These are phyloP conservation scores for Pseudonitzschia multiseries DNA, from an alignment of 108 stramenopile species.

Conservation along the genomic window DNA sequence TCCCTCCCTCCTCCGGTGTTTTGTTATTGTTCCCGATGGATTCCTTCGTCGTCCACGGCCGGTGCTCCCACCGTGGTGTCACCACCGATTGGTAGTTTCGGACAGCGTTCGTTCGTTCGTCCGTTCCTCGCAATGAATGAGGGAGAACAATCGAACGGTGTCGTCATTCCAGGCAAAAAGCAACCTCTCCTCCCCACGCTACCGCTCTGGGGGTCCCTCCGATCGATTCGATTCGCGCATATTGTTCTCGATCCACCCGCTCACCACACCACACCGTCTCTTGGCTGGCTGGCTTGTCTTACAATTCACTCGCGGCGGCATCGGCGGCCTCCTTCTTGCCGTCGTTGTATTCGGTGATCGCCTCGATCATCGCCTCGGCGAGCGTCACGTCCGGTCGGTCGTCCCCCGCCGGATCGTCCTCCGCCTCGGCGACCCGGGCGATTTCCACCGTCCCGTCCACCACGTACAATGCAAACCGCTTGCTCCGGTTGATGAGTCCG, in stretches of 20 bases:
- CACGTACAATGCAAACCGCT: slow-evolving; percentile 66
- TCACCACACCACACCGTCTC: too few species aligned
- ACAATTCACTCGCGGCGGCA: background rate
- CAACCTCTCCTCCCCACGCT: too few species aligned
- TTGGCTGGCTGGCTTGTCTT: too few species aligned
- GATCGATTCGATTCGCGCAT: too few species aligned
- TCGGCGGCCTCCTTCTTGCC: background rate
- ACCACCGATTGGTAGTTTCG: background rate
- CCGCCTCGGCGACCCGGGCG: slow-evolving; percentile 52
- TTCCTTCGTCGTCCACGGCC: too few species aligned
- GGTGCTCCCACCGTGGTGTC: background rate
- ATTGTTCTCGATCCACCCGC: too few species aligned
- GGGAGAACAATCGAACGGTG: background rate
- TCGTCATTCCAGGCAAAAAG: slow-evolving; percentile 10
- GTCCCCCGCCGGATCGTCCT: slow-evolving; percentile 46
- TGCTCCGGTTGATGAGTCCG: slow-evolving; percentile 65
- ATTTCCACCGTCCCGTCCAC: slow-evolving; percentile 60
- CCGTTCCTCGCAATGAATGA: background rate
- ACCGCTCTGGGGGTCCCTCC: too few species aligned
- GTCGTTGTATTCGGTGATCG: slow-evolving; percentile 13
- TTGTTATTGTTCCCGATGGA: too few species aligned
- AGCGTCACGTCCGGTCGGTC: slow-evolving; percentile 34
- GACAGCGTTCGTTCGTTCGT: background rate
- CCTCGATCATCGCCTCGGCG: slow-evolving; percentile 35
- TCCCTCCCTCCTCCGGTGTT: too few species aligned